Evolutionary conservation across 768 basidiomycete species (phyloP), one percentile per base, ranked within the genome.

Genomic region (Crepidotus variabilis): DNA sequence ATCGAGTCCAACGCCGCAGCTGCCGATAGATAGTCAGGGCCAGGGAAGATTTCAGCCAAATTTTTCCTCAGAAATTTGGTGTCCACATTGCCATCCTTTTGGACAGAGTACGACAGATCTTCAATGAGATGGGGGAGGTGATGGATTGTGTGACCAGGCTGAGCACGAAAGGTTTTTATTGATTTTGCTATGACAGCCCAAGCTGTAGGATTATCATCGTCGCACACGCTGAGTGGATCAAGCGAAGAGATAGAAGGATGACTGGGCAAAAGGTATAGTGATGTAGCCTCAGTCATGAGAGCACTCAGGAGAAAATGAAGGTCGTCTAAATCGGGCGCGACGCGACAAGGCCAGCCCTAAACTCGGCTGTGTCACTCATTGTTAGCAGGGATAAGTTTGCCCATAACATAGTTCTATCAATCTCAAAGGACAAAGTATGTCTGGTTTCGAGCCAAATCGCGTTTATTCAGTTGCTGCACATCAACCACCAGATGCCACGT

Each of bases 381-480:
- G 3, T 8, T 28, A 4, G 28, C 28, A 28, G 4, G 28, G 28
- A 28, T 8, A n/a, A n/a, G n/a, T n/a, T n/a, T n/a, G n/a, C n/a
- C n/a, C n/a, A n/a, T n/a, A 28, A 8, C 28, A 28, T 8, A 28
- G 28, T 28, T 28, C 28, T 28, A 8, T 8, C 28, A 28, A 28
- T 8, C 32, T 54, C 23, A 57, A 47, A 18, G 28, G 54, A 22
- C 57, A 60, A 32, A 65, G 53, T 56, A 94, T 93, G 93, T 93
- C 92, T 62, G 91, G 91, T 57, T 96, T 92, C 66, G 93, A 96
- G 64, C 78, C 80, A 22, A 87, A 93, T 71, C 83, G 81, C 57
- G 82, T 94, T 24, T 94, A 87, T 71, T 85, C 87, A 0, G 88
- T 96, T 49, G 81, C 88, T 14, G 87, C 94, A 1, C 86, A 92